Evolutionary conservation across 2,329 filamentous ascomycete species (phyloP).

Genomic region (Neocucurbitaria cava): DNA sequence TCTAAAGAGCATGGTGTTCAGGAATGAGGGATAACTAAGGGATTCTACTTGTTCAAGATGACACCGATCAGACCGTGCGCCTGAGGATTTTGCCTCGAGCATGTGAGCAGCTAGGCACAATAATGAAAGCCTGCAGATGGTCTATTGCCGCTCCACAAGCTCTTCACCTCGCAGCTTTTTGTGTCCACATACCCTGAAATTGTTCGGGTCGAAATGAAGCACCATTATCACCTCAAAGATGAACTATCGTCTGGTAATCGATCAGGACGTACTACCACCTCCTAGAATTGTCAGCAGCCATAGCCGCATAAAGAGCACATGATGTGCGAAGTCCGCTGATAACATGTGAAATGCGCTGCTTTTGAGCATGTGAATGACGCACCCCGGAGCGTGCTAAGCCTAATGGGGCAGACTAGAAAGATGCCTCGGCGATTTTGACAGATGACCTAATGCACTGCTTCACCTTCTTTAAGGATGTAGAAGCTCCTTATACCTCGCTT

Average conservation of each 20-base stretch:
- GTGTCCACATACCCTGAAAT: background rate
- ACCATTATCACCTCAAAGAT: background rate
- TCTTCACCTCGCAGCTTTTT: background rate
- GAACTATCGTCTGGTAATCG: background rate
- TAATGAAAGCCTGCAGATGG: background rate
- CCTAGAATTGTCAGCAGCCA: background rate
- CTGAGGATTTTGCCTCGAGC: background rate
- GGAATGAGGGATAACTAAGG: background rate
- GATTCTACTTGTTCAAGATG: background rate
- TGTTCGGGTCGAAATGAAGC: too few species aligned
- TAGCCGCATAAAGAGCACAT: background rate
- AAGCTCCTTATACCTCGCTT: conserved; percentile 6
- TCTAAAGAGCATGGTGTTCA: background rate
- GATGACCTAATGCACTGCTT: conserved; percentile 8
- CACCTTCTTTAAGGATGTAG: background rate
- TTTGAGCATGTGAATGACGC: conserved; percentile 3
- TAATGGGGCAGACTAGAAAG: background rate
- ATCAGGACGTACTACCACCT: background rate
- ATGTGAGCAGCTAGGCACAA: background rate
- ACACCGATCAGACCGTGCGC: background rate
- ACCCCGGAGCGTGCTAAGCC: background rate
- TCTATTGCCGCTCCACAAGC: background rate
- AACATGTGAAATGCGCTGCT: conserved; percentile 1
- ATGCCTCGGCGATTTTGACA: conserved; percentile 3
- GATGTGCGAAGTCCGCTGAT: background rate